Conservation (phyloP, 1,284 basidiomycete genomes). For the Mycena citricolor region DNA sequence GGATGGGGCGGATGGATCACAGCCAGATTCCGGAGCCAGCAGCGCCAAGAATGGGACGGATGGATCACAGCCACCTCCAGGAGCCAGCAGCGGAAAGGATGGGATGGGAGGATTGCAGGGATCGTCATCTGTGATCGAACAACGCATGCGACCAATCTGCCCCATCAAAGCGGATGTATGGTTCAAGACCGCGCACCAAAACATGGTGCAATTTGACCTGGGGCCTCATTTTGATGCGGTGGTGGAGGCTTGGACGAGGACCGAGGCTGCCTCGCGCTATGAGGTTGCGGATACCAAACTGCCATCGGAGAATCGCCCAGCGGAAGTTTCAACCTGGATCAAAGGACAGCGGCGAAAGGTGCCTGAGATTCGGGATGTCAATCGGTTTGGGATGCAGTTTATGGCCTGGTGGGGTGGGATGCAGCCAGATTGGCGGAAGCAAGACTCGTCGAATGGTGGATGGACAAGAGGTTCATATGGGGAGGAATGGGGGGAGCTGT, state of each 20-base stretch:
- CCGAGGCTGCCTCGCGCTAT: conserved; percentile 5
- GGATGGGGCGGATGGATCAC: no score
- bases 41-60: no score
- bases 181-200: neutral
- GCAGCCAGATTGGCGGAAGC: conserved; percentile 5
- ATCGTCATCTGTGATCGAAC: no score
- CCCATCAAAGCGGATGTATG: neutral
- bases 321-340: neutral
- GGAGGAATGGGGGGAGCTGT: conserved; percentile 2
- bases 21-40: no score
- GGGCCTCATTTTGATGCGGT: conserved; percentile 6
- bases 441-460: neutral
- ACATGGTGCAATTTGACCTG: neutral
- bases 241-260: conserved; percentile 1
- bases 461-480: neutral
- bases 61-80: no score
- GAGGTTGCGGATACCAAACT: neutral
- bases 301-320: neutral
- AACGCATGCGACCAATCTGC: no score
- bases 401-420: conserved; percentile 2
- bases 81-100: no score
- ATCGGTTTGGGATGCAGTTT: neutral
- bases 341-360: neutral
- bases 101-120: no score
- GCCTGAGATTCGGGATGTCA: neutral